phyloP scores from a whole-genome alignment of 2,329 filamentous ascomycete species.

The Exophiala aquamarina region DNA sequence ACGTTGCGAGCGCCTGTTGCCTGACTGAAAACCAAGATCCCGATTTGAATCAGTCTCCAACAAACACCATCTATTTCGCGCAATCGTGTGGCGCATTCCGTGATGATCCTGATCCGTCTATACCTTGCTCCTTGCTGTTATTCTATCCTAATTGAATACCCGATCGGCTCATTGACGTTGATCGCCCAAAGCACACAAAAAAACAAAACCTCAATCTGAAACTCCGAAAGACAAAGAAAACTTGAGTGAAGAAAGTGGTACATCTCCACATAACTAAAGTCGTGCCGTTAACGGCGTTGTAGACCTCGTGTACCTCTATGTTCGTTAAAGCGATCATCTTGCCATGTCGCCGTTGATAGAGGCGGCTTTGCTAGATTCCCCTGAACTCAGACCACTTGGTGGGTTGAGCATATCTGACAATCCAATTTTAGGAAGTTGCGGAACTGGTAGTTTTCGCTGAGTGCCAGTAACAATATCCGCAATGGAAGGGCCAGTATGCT shows the following conservation, averaged over 20 bases:
- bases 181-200: background rate
- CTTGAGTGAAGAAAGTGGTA: background rate
- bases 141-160: conserved; percentile 11
- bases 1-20: conserved; percentile 8
- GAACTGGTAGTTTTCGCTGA: conserved; percentile 86
- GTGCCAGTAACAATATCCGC: conserved; percentile 93
- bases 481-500: conserved; percentile 72
- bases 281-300: background rate
- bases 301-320: background rate
- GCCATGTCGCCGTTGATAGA: conserved; percentile 67
- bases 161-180: background rate
- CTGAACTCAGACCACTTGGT: conserved; percentile 66
- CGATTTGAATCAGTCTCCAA: conserved; percentile 11
- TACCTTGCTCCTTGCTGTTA: conserved; percentile 22
- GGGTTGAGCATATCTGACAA: conserved; percentile 79
- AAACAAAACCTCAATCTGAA: conserved; percentile 1
- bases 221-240: conserved; percentile 1
- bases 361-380: conserved; percentile 73
- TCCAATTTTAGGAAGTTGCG: conserved; percentile 82
- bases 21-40: conserved; percentile 11
- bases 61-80: conserved; percentile 21
- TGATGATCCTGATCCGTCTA: conserved; percentile 18
- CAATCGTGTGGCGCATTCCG: conserved; percentile 16
- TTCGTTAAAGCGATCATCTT: conserved; percentile 8
- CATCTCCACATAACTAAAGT: background rate